Percentiles rank a stretch among this genome's conserved stretches.
phyloP scores from a whole-genome alignment of 2,329 filamentous ascomycete species.

The Annulohypoxylon truncatum region DNA sequence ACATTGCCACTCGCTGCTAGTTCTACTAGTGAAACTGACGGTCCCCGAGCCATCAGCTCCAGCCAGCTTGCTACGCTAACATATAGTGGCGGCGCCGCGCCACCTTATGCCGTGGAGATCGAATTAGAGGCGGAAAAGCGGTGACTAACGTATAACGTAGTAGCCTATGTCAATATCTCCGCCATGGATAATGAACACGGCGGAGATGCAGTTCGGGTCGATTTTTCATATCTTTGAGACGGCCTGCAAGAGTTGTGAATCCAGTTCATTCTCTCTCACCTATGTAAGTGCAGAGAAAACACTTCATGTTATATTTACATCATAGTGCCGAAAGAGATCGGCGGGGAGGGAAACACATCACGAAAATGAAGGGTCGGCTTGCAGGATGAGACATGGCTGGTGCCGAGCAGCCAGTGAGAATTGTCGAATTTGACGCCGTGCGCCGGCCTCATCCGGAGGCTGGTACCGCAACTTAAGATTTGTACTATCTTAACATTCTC shows the following conservation, averaged over 20 bases:
- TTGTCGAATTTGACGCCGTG: slow-evolving; percentile 5
- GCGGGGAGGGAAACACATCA: slow-evolving; percentile 5
- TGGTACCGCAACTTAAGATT: slow-evolving; percentile 25
- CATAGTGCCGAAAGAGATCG: neutral
- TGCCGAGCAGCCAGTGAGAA: slow-evolving; percentile 10
- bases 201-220: neutral
- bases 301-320: neutral
- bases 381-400: neutral
- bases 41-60: slow-evolving; percentile 1
- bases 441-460: slow-evolving; percentile 19
- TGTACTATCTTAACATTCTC: slow-evolving; percentile 7
- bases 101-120: neutral
- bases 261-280: neutral
- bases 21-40: slow-evolving; percentile 13
- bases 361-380: slow-evolving; percentile 2
- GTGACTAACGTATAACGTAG: neutral
- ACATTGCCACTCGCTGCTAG: neutral
- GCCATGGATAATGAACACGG: neutral
- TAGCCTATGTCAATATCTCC: neutral
- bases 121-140: slow-evolving; percentile 24
- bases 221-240: neutral
- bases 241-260: slow-evolving; percentile 9
- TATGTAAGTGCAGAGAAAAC: neutral
- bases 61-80: no score
- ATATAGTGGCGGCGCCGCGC: neutral